Evolutionary conservation across 192 early-diverging fungal genomes (phyloP).

Genomic region (Geosiphon pyriformis): DNA sequence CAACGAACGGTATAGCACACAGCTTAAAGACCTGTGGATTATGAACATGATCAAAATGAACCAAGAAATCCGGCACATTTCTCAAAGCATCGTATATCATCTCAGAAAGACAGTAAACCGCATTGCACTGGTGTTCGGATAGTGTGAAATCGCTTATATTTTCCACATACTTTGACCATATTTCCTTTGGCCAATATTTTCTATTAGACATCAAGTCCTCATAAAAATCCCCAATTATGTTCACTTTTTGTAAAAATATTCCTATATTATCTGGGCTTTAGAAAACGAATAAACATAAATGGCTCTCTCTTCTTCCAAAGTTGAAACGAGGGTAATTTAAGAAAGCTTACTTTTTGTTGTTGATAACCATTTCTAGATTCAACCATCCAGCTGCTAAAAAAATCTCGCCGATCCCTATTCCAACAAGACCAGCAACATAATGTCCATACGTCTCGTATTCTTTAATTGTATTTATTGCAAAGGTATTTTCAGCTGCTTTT

Average conservation of each 20-base stretch:
- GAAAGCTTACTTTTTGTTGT: background rate
- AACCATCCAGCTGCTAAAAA: conserved; percentile 74
- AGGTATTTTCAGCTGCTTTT: conserved; percentile 42
- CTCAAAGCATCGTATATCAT: conserved; percentile 82
- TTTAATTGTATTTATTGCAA: conserved; percentile 54
- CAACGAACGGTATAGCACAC: conserved; percentile 94
- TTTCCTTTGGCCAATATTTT: conserved; percentile 92
- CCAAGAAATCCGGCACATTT: conserved; percentile 80
- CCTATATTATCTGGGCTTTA: conserved; percentile 81
- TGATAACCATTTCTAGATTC: background rate
- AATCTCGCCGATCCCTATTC: conserved; percentile 86
- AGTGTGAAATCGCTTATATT: conserved; percentile 64
- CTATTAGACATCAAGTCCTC: conserved; percentile 88
- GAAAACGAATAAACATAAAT: background rate
- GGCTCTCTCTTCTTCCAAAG: too few species aligned
- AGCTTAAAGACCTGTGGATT: conserved; percentile 86
- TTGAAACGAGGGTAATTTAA: background rate
- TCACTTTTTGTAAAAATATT: conserved; percentile 95
- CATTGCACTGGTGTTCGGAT: conserved; percentile 55
- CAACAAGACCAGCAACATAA: conserved; percentile 96
- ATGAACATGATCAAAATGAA: conserved; percentile 71
- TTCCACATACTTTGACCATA: conserved; percentile 81
- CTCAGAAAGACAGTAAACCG: conserved; percentile 78
- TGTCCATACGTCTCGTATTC: conserved; percentile 97
- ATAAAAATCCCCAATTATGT: conserved; percentile 92